Conservation (phyloP, 768 basidiomycete genomes). For the Neoboletus magnificus region DNA sequence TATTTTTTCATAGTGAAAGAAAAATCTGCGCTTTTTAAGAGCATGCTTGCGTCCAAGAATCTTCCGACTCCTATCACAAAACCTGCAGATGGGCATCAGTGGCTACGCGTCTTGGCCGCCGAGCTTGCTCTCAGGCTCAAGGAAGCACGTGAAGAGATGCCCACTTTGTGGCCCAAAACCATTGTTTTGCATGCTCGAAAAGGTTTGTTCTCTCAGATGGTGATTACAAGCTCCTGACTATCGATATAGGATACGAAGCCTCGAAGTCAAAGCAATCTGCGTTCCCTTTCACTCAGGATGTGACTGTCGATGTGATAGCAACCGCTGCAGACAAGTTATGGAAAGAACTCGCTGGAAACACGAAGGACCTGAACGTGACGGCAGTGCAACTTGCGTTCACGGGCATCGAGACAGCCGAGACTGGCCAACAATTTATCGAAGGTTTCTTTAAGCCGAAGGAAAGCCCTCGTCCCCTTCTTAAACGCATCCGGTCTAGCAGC, state of each 20-base stretch:
- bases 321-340: slow-evolving; percentile 77
- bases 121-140: slow-evolving; percentile 83
- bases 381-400: slow-evolving; percentile 72
- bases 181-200: slow-evolving; percentile 76
- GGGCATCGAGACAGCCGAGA: slow-evolving; percentile 70
- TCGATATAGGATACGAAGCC: slow-evolving; percentile 53
- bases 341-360: slow-evolving; percentile 75
- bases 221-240: not conserved
- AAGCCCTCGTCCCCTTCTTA: slow-evolving; percentile 24
- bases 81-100: slow-evolving; percentile 74
- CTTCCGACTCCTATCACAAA: slow-evolving; percentile 75
- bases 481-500: slow-evolving; percentile 40
- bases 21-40: slow-evolving; percentile 75
- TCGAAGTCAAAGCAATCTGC: slow-evolving; percentile 78
- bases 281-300: slow-evolving; percentile 78
- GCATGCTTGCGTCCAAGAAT: slow-evolving; percentile 97
- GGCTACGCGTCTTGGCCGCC: slow-evolving; percentile 89
- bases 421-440: slow-evolving; percentile 84
- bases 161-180: slow-evolving; percentile 89
- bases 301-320: slow-evolving; percentile 74
- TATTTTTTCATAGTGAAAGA: slow-evolving; percentile 66
- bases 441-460: slow-evolving; percentile 63
- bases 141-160: slow-evolving; percentile 70
- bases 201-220: slow-evolving; percentile 39
- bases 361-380: slow-evolving; percentile 59